Evolutionary conservation across 2,329 filamentous ascomycete genomes (phyloP).

Genomic region (Cordyceps fumosorosea): DNA sequence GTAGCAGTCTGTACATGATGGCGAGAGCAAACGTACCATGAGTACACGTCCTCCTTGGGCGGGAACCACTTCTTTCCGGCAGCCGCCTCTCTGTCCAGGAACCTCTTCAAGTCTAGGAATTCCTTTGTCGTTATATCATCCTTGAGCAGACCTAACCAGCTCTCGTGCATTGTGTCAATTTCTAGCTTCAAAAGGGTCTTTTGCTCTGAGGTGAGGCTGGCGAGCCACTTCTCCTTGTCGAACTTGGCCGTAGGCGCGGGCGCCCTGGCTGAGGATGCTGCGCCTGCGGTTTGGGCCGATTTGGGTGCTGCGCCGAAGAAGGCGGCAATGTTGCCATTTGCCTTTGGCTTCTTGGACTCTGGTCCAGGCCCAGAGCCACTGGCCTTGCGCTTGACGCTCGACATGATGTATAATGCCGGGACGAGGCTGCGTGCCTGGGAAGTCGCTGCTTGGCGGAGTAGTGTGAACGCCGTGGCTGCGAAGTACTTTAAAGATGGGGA

Average conservation of each 20-base stretch:
- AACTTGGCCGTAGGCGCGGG: conserved; percentile 50
- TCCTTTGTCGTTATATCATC: conserved; percentile 73
- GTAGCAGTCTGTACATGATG: background rate
- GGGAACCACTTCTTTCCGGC: conserved; percentile 78
- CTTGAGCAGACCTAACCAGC: conserved; percentile 84
- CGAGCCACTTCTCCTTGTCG: conserved; percentile 87
- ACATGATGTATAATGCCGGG: conserved; percentile 33
- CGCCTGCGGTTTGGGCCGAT: conserved; percentile 25
- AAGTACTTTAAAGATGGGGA: background rate
- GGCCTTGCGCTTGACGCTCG: conserved; percentile 62
- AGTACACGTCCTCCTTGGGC: conserved; percentile 83
- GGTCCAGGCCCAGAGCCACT: conserved; percentile 34
- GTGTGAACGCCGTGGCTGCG: conserved; percentile 3
- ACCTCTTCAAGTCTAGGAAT: conserved; percentile 83
- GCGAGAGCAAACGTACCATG: conserved; percentile 57
- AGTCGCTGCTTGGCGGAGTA: background rate
- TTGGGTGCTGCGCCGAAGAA: conserved; percentile 73
- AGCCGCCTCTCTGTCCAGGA: conserved; percentile 71
- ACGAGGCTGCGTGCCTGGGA: background rate
- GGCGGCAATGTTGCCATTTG: conserved; percentile 74
- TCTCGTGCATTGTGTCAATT: conserved; percentile 85
- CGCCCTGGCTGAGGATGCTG: conserved; percentile 21
- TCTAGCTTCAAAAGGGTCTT: conserved; percentile 77
- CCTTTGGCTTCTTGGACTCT: conserved; percentile 64
- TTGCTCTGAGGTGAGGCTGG: conserved; percentile 71